phyloP scores from a whole-genome alignment of 1,139 yeast species.

The Arxiozyma heterogenica region DNA sequence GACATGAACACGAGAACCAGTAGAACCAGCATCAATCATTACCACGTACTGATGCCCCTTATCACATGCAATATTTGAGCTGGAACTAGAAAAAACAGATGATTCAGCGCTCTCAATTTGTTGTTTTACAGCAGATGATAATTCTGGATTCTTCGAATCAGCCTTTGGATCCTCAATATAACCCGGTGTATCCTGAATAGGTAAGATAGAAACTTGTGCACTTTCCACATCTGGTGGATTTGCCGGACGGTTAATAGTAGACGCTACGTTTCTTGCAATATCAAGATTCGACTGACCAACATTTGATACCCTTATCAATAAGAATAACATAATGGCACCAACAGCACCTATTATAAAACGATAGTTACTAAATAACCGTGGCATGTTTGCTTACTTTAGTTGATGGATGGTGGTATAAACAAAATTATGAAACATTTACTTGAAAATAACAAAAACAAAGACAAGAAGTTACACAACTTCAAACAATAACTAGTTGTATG shows the following conservation, averaged over 20 bases:
- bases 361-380: slow-evolving; percentile 24
- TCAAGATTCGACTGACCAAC: slow-evolving; percentile 10
- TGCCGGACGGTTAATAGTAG: slow-evolving; percentile 15
- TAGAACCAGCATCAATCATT: slow-evolving; percentile 95
- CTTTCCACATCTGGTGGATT: slow-evolving; percentile 15
- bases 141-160: slow-evolving; percentile 16
- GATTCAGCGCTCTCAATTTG: background rate
- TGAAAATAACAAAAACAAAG: no score
- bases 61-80: slow-evolving; percentile 19
- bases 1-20: slow-evolving; percentile 92
- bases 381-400: slow-evolving; percentile 6
- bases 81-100: background rate
- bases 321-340: slow-evolving; percentile 27
- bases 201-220: slow-evolving; percentile 9
- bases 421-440: no score
- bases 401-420: background rate
- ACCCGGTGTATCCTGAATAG: slow-evolving; percentile 22
- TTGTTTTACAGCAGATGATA: slow-evolving; percentile 22
- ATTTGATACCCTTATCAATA: slow-evolving; percentile 25
- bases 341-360: slow-evolving; percentile 29
- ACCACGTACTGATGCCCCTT: slow-evolving; percentile 52
- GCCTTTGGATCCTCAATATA: slow-evolving; percentile 18
- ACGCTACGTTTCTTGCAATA: slow-evolving; percentile 16
- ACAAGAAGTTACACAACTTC: background rate
- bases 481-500: background rate